Evolutionary conservation across 1,284 basidiomycete species (phyloP), one percentile per base, ranked within the genome.

Genomic region (Tausonia pullulans): DNA sequence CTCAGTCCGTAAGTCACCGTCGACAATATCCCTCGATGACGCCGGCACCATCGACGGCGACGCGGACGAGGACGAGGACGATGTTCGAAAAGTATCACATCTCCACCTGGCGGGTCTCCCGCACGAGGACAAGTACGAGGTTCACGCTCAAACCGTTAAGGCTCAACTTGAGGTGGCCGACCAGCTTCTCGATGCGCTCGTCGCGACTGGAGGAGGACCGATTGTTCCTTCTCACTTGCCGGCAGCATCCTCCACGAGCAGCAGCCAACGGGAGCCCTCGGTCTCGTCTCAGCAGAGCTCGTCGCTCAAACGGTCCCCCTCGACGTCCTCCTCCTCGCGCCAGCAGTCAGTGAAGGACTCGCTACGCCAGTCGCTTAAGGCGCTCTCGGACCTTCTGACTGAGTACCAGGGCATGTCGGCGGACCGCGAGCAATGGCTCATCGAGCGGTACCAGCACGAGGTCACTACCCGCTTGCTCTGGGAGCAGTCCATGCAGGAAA

Each of bases 401-500:
- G 85, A 88, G 66, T 92, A 89, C 71, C 77, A 85, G 5, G 75
- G 80, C 49, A 92, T 94, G 84, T 80, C 83, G 0, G 79, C 80
- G 58, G 86, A 88, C 62, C 81, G 95, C n/a, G 94, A 97, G 71
- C 81, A 82, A 55, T 97, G 87, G 84, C 90, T 86, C 78, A 78
- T 78, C 59, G 77, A 77, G 48, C 78, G 82, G 66, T 79, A 90
- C 13, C 79, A 81, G 69, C 79, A 81, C 27, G 92, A 96, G 72
- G 80, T 83, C 58, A 83, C 86, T 72, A 81, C 89, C 41, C 84
- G 88, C 72, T 82, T 79, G 45, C 80, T 94, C 27, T 97, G 94
- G 95, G 93, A 97, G 76, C 88, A 94, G 75, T 94, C 90, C 74
- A 78, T 98, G 72, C 84, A 87, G 61, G 83, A 84, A 0, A 87